Percentiles rank a stretch among this genome's conserved stretches.
phyloP scores from a whole-genome alignment of 2,329 filamentous ascomycete species.

The Endoconidiophora laricicola region DNA sequence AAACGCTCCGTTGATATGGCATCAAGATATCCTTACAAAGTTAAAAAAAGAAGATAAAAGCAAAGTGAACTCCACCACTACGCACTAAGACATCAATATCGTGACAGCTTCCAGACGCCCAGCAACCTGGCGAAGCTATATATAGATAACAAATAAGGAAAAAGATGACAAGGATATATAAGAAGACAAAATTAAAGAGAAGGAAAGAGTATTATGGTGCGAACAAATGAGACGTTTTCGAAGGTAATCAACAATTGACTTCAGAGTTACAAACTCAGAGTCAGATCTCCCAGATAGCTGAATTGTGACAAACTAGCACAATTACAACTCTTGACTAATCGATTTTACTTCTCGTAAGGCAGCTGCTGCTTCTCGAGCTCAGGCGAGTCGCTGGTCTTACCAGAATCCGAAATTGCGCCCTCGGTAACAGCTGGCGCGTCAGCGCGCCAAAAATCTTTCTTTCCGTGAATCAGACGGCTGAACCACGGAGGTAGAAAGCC shows the following conservation, averaged over 20 bases:
- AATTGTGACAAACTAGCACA: too few species aligned
- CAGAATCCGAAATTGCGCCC: constrained; percentile 10
- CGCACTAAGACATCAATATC: not conserved
- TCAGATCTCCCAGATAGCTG: too few species aligned
- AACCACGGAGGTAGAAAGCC: constrained; percentile 64
- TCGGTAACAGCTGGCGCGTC: constrained; percentile 10
- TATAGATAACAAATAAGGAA: not conserved
- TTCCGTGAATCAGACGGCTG: constrained; percentile 42
- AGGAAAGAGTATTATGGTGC: not conserved
- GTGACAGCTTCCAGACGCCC: not conserved
- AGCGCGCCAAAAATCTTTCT: constrained; percentile 56
- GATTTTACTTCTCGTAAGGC: constrained; percentile 4
- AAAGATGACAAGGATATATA: not conserved
- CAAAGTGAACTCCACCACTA: too few species aligned
- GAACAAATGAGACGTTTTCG: too few species aligned
- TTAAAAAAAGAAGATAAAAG: too few species aligned
- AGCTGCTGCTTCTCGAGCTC: constrained; percentile 9
- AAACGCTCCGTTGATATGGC: too few species aligned
- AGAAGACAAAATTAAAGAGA: not conserved
- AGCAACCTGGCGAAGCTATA: too few species aligned
- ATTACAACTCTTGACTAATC: too few species aligned
- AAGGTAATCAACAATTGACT: too few species aligned
- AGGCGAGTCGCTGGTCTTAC: constrained; percentile 8
- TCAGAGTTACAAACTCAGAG: too few species aligned
- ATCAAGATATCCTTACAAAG: too few species aligned